Evolutionary conservation across 352 stramenopile species (phyloP).

Genomic region (Pythium monospermum): DNA sequence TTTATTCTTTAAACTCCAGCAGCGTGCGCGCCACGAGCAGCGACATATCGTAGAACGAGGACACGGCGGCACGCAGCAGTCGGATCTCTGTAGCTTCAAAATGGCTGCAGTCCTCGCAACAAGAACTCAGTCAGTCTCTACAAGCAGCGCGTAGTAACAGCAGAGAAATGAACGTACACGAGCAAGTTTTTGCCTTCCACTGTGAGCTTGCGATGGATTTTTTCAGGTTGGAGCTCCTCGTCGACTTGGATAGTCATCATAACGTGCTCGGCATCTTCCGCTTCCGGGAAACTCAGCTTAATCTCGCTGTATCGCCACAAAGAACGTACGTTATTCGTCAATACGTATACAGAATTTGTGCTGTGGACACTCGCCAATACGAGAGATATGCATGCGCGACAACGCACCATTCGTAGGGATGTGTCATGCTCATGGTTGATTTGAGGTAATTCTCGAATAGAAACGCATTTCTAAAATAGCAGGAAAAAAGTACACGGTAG

Average conservation of each 20-base stretch:
- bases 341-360: background rate
- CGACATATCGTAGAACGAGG: slow-evolving; percentile 86
- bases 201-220: slow-evolving; percentile 71
- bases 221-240: slow-evolving; percentile 80
- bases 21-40: slow-evolving; percentile 66
- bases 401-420: slow-evolving; percentile 79
- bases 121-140: background rate
- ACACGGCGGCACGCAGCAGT: slow-evolving; percentile 75
- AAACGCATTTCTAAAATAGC: no score
- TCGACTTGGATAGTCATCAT: slow-evolving; percentile 84
- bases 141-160: background rate
- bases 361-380: no score
- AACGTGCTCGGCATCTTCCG: slow-evolving; percentile 60
- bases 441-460: background rate
- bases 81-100: slow-evolving; percentile 82
- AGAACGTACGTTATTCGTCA: background rate
- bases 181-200: slow-evolving; percentile 57
- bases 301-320: slow-evolving; percentile 37
- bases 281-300: slow-evolving; percentile 55
- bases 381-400: background rate
- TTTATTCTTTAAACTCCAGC: slow-evolving; percentile 86
- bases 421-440: slow-evolving; percentile 38
- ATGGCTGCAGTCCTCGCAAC: slow-evolving; percentile 31
- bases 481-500: no score
- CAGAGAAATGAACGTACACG: slow-evolving; percentile 40